Evolutionary conservation across 2,329 filamentous ascomycete species (phyloP), one percentile per base, ranked within the genome.

Genomic region (Sporothrix protearum): DNA sequence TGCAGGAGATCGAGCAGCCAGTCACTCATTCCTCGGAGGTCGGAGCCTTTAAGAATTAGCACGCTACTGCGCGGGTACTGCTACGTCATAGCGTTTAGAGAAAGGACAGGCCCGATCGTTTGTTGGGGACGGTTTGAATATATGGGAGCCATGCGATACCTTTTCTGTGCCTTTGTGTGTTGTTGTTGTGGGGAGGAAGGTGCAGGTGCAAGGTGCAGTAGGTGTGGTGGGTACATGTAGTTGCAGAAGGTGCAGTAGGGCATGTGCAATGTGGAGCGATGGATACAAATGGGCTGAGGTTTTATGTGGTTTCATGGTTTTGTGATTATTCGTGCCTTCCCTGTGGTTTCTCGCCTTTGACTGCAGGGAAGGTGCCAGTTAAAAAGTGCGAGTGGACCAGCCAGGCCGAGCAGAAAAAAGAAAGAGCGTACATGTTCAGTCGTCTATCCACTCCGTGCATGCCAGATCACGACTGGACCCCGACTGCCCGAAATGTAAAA

Each of bases 51-150:
- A 28, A n/a, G 3, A 12, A 39, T n/a, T 55, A 68, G 33, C 33
- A 55, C 66, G 36, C 66, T 55, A 68, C 49, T 68, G 28, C 63
- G 64, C 47, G 33, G 47, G 14, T 16, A 51, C 30, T 68, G 66
- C 66, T 68, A 68, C 66, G 66, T 68, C 66, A 68, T 68, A 33
- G 49, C 66, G 66, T 51, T 68, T 12, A 14, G 47, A 10, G 33
- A 42, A 36, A 42, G 30, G 28, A 22, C 28, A 49, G 39, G 33
- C 36, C 10, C 57, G 33, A 61, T 33, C n/a, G 33, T 8, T 39
- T 2, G 30, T 39, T 61, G 57, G 22, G 9, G 19, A 28, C 59
- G 45, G 25, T 49, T 14, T 67, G 28, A 19, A 25, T 51, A 25
- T 9, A 36, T 68, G 66, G 33, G 47, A 22, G 47, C 33, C 47